These are phyloP conservation scores for Vigna mungo DNA, from an alignment of 306 rosid species.

Conservation along the genomic window DNA sequence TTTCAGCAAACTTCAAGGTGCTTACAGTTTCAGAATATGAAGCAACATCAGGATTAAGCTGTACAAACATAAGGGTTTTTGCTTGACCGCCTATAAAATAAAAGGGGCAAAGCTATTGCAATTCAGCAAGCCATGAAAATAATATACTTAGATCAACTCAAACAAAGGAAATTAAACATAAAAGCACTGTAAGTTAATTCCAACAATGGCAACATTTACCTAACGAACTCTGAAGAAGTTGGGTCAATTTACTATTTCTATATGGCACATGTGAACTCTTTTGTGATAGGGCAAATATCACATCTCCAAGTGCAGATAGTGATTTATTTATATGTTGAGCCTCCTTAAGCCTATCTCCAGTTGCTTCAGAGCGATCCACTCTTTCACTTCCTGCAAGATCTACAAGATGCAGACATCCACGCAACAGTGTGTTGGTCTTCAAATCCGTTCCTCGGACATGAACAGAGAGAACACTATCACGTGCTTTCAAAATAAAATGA, in stretches of 20 bases:
- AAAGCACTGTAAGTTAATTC: conserved; percentile 22
- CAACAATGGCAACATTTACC: conserved; percentile 58
- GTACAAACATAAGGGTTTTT: conserved; percentile 98
- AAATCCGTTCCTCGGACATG: conserved; percentile 94
- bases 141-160: conserved; percentile 22
- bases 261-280: conserved; percentile 92
- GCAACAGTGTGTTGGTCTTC: conserved; percentile 78
- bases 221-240: conserved; percentile 96
- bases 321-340: conserved; percentile 99
- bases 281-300: conserved; percentile 91
- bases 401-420: conserved; percentile 90
- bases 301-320: conserved; percentile 98
- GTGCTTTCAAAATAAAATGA: conserved; percentile 40
- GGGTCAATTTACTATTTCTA: conserved; percentile 98
- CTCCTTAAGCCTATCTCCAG: conserved; percentile 98
- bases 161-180: conserved; percentile 17
- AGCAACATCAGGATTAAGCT: conserved; percentile 90
- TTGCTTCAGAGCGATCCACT: conserved; percentile 96
- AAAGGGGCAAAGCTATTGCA: conserved; percentile 34
- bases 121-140: conserved; percentile 28
- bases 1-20: conserved; percentile 97
- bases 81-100: conserved; percentile 91
- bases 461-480: conserved; percentile 82
- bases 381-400: conserved; percentile 99
- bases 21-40: conserved; percentile 90